A percentile compares a stretch with the other conserved stretches of the same genome.
phyloP scores from a whole-genome alignment of 2,329 filamentous ascomycete genomes.

The Colletotrichum chlorophyti region DNA sequence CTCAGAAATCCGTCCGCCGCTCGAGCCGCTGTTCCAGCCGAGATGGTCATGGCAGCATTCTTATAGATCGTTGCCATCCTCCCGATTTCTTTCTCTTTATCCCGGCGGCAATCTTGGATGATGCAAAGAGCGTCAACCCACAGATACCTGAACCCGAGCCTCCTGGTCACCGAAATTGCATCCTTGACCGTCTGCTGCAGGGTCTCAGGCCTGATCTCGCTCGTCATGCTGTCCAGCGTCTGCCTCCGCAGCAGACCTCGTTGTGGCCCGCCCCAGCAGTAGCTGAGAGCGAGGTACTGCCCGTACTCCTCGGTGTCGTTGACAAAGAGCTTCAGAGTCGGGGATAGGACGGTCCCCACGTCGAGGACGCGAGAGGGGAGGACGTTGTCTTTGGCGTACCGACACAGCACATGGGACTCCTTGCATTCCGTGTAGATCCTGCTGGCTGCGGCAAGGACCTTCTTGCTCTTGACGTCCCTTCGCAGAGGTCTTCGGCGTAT shows the following conservation, averaged over 20 bases:
- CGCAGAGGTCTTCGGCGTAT: constrained; percentile 2
- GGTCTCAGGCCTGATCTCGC: neutral
- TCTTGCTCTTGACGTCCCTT: constrained; percentile 6
- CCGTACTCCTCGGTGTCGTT: neutral
- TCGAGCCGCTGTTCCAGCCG: neutral
- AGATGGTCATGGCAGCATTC: constrained; percentile 17
- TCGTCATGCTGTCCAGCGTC: neutral
- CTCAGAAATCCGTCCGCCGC: constrained; percentile 7
- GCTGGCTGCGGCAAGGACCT: neutral
- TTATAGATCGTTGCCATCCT: constrained; percentile 25
- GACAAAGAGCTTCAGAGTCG: neutral
- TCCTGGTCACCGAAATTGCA: constrained; percentile 12
- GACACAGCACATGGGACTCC: neutral
- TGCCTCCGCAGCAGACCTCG: neutral
- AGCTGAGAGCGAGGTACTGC: constrained; percentile 30
- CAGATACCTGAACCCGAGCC: constrained; percentile 25
- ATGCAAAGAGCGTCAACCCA: constrained; percentile 32
- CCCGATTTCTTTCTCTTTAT: constrained; percentile 21
- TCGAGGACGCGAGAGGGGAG: constrained; percentile 19
- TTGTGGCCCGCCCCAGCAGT: constrained; percentile 29
- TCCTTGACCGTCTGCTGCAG: constrained; percentile 22
- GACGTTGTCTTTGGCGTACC: neutral
- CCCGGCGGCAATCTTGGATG: constrained; percentile 25
- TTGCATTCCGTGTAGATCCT: neutral
- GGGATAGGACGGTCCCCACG: neutral